Conservation (phyloP, 352 stramenopile genomes). For the Globisporangium yorkense region DNA sequence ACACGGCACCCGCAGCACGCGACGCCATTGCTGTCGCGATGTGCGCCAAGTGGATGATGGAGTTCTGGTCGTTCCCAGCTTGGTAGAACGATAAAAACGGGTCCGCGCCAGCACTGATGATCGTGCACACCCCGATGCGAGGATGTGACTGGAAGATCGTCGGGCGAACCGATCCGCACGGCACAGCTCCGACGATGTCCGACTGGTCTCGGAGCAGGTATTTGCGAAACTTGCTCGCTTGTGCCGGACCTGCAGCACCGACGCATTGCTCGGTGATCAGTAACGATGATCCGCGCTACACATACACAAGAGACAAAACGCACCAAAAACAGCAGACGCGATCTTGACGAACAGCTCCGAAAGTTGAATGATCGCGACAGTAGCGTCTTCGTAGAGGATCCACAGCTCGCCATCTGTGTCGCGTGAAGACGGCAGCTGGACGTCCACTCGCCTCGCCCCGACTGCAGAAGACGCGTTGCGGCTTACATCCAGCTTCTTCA, state of each 20-base stretch:
- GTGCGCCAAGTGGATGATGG: slow-evolving; percentile 82
- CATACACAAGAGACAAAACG: slow-evolving; percentile 1
- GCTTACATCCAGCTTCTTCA: slow-evolving; percentile 53
- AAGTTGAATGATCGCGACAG: slow-evolving; percentile 71
- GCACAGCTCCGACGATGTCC: slow-evolving; percentile 49
- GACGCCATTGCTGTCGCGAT: slow-evolving; percentile 79
- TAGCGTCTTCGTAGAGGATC: slow-evolving; percentile 72
- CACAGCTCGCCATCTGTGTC: slow-evolving; percentile 56
- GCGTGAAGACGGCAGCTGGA: slow-evolving; percentile 15
- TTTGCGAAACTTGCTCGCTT: slow-evolving; percentile 78
- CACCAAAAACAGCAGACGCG: slow-evolving; percentile 46
- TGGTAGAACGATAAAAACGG: slow-evolving; percentile 83
- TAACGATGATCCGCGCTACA: neutral
- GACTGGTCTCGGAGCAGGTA: slow-evolving; percentile 68
- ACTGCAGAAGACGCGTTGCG: slow-evolving; percentile 25
- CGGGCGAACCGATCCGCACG: slow-evolving; percentile 55
- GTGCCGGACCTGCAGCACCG: slow-evolving; percentile 28
- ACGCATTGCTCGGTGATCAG: neutral
- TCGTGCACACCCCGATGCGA: slow-evolving; percentile 63
- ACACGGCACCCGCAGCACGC: slow-evolving; percentile 64
- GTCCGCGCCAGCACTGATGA: slow-evolving; percentile 56
- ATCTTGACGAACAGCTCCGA: slow-evolving; percentile 53
- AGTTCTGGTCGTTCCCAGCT: slow-evolving; percentile 80
- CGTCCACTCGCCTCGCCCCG: slow-evolving; percentile 22
- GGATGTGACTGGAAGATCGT: slow-evolving; percentile 83